Percentiles rank a stretch among this genome's conserved stretches.
phyloP scores from a whole-genome alignment of 1,284 basidiomycete species.

The Ustilago hordei region DNA sequence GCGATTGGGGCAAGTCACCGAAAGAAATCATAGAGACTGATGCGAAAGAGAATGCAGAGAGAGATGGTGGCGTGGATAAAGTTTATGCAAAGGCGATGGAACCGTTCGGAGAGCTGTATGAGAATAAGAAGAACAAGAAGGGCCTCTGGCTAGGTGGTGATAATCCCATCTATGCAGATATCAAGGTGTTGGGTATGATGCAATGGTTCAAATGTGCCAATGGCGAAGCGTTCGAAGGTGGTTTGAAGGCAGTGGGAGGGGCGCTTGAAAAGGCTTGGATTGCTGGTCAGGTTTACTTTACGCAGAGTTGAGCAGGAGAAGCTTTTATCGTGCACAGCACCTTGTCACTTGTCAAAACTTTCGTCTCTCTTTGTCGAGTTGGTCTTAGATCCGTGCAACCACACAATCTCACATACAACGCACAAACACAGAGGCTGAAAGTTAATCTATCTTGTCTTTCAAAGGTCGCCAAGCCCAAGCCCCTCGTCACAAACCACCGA shows the following conservation, averaged over 20 bases:
- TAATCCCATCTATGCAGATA: slow-evolving; percentile 26
- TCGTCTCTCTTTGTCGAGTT: too few species aligned
- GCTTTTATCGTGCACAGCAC: too few species aligned
- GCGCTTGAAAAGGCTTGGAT: slow-evolving; percentile 21
- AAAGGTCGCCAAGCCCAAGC: not conserved
- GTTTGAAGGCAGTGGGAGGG: slow-evolving; percentile 18
- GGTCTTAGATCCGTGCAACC: too few species aligned
- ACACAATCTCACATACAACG: too few species aligned
- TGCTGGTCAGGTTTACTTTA: slow-evolving; percentile 17
- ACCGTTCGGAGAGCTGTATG: slow-evolving; percentile 32
- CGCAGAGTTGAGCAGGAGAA: not conserved
- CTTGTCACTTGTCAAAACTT: too few species aligned
- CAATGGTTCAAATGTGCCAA: slow-evolving; percentile 44
- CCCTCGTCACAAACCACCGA: not conserved
- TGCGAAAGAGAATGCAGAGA: slow-evolving; percentile 13
- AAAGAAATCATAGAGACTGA: slow-evolving; percentile 23
- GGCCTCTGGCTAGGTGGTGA: slow-evolving; percentile 31
- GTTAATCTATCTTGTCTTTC: not conserved
- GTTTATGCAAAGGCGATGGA: slow-evolving; percentile 17
- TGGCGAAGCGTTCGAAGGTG: slow-evolving; percentile 12
- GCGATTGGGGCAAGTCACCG: slow-evolving; percentile 23
- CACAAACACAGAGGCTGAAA: too few species aligned
- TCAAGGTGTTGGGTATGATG: slow-evolving; percentile 25
- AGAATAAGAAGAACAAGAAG: slow-evolving; percentile 8
- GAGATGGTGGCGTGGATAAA: slow-evolving; percentile 20